phyloP scores from a whole-genome alignment of 2,329 filamentous ascomycete species.

The Mycogone perniciosa region DNA sequence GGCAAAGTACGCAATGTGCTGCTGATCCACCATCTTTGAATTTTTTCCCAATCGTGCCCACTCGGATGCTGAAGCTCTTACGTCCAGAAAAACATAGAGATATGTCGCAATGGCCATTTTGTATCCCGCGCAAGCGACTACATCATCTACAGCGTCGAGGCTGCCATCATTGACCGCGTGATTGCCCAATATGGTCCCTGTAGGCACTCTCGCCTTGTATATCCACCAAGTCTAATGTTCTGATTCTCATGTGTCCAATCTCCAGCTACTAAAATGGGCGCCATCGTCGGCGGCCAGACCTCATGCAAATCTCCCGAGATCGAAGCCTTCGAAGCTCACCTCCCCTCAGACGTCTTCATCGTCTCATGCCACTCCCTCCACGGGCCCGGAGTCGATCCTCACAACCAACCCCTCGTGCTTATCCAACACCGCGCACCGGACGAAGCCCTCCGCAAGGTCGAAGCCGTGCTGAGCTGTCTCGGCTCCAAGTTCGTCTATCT shows the following conservation, averaged over 20 bases:
- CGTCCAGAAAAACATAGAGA: constrained; percentile 66
- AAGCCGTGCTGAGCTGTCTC: constrained; percentile 75
- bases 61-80: constrained; percentile 43
- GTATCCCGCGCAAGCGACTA: constrained; percentile 96
- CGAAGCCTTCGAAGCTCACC: constrained; percentile 80
- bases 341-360: constrained; percentile 85
- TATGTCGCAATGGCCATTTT: constrained; percentile 88
- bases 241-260: too few relatives aligned
- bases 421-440: constrained; percentile 88
- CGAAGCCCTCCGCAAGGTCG: constrained; percentile 68
- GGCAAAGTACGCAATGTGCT: constrained; percentile 62
- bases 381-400: constrained; percentile 81
- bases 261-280: constrained; percentile 84
- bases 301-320: constrained; percentile 98
- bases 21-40: constrained; percentile 3
- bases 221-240: neutral
- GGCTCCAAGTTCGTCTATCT: constrained; percentile 82
- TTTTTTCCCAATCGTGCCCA: constrained; percentile 18
- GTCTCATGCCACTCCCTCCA: constrained; percentile 95
- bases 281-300: constrained; percentile 94
- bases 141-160: constrained; percentile 98
- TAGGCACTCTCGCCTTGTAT: constrained; percentile 46
- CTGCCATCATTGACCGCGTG: constrained; percentile 79
- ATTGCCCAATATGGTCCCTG: constrained; percentile 88
- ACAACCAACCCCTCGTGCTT: constrained; percentile 83